Evolutionary conservation across 495 filamentous ascomycete genomes (phyloP), one percentile per base, ranked within the genome.

Genomic region (Aeminium ludgeri): DNA sequence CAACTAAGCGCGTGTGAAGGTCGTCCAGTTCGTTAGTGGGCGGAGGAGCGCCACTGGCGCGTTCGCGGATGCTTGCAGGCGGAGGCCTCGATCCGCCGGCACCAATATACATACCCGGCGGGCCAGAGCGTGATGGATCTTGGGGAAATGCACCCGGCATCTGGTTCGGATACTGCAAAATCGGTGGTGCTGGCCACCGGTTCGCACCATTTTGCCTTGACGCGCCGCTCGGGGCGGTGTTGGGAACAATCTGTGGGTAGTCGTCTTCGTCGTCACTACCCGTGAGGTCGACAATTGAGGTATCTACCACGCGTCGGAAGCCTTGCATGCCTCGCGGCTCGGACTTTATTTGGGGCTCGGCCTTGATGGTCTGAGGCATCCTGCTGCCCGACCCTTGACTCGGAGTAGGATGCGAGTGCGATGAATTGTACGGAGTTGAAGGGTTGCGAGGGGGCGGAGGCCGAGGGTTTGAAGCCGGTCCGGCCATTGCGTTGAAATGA

Each of bases 231-330:
- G 38, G 36, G 20, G 30, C 17, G 36, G 30, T 10, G 10, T 19
- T 25, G 23, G 12, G 13, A 16, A 30, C 18, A 11, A 17, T 25
- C 4, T 3, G 23, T 3, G 3, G 8, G 8, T 4, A 25, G 23
- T 25, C 23, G 23, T 55, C 52, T 6, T 49, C 46, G 40, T 40
- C 34, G 28, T 52, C 49, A 38, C 40, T 46, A 15, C 20, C 38
- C 15, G 52, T 51, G 15, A 55, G 43, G 25, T 55, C 52, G 19
- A 52, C 32, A n/a, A 50, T 34, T 0, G 23, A 25, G 23, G 8
- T 4, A 25, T 25, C 23, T 8, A 25, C 23, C 4, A 4, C 8
- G 23, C 23, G 23, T 8, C 4, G 19, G 8, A 33, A 27, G 18
- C 7, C 7, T 20, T 1, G 5, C 25, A 10, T 27, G 2, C 16